Conservation (phyloP, 768 basidiomycete genomes). For the Brasilioporus rufonigricans region DNA sequence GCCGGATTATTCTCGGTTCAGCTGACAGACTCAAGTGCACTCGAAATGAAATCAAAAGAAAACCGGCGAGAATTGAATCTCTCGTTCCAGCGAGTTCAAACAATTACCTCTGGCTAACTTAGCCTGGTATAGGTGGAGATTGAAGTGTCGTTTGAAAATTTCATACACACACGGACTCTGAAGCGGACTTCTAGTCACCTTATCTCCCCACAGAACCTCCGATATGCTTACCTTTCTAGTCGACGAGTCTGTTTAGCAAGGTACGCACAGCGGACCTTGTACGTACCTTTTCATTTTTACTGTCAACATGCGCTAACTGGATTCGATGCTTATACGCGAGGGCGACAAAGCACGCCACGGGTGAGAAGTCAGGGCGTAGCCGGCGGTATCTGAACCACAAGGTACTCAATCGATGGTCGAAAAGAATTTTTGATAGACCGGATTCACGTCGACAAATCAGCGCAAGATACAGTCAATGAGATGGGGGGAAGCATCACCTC, state of each 20-base stretch:
- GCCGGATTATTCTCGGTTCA: not conserved
- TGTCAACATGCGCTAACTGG: not conserved
- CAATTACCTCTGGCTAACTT: not conserved
- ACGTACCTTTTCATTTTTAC: not conserved
- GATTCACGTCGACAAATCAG: not conserved
- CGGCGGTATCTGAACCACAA: not conserved
- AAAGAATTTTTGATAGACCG: not conserved
- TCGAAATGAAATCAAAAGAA: not conserved
- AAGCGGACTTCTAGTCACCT: not conserved
- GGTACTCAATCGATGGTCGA: not conserved
- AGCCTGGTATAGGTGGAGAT: not conserved
- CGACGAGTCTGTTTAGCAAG: not conserved
- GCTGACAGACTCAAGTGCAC: not conserved
- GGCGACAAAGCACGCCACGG: not conserved
- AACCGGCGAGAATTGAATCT: not conserved
- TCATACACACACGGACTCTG: not conserved
- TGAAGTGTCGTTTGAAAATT: not conserved
- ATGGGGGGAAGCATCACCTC: not conserved
- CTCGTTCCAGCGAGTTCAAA: not conserved
- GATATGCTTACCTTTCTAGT: not conserved
- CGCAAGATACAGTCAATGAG: not conserved
- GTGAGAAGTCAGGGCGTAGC: not conserved
- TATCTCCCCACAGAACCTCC: not conserved
- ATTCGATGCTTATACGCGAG: not conserved
- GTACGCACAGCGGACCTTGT: not conserved